These are phyloP conservation scores for Sporothrix pseudoabietina DNA, from an alignment of 2,329 filamentous ascomycete species.

Conservation along the genomic window DNA sequence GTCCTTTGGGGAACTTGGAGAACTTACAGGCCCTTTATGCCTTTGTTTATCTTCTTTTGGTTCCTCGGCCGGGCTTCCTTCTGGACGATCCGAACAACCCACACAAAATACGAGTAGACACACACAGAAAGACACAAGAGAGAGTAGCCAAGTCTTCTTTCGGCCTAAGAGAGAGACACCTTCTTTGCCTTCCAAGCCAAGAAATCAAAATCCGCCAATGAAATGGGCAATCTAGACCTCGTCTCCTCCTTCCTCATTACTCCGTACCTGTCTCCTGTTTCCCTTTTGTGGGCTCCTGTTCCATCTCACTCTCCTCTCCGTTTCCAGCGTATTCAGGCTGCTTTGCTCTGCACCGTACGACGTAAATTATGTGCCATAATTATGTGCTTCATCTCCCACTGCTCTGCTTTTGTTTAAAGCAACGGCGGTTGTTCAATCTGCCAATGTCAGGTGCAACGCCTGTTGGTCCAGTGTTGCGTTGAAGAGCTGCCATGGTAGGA, in stretches of 20 bases:
- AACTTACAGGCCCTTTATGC: background rate
- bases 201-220: constrained; percentile 17
- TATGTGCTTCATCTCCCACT: background rate
- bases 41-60: background rate
- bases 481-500: background rate
- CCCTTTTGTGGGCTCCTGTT: too few species aligned
- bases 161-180: background rate
- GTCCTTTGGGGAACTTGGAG: too few species aligned
- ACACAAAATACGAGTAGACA: background rate
- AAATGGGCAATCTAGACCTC: constrained; percentile 11
- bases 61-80: background rate
- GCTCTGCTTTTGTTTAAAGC: background rate
- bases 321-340: background rate
- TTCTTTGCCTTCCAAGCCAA: background rate
- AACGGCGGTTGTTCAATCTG: background rate
- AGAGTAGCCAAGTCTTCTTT: background rate
- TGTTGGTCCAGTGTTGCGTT: background rate
- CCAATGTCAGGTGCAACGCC: background rate
- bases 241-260: background rate
- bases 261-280: background rate
- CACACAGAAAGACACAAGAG: too few species aligned
- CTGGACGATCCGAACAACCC: constrained; percentile 16
- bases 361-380: background rate
- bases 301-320: constrained; percentile 6
- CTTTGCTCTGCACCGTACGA: background rate